phyloP scores from a whole-genome alignment of 2,329 filamentous ascomycete genomes.

The Neonectria magnoliae region DNA sequence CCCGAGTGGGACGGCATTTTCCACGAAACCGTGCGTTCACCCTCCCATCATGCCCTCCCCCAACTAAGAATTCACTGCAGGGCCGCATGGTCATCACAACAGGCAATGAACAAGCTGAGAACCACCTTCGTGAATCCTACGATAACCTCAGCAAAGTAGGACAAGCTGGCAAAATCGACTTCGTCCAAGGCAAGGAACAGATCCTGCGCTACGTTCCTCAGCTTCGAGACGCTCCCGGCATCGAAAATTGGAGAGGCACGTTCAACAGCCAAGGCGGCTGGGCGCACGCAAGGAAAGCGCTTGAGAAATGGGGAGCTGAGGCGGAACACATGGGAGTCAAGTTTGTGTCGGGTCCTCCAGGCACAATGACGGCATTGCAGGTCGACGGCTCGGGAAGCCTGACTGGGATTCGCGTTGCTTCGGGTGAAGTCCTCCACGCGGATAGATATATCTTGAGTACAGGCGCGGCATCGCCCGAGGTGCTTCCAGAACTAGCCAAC shows the following conservation, averaged over 20 bases:
- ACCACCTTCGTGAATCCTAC: conserved; percentile 15
- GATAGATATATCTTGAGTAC: conserved; percentile 23
- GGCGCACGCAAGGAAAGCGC: conserved; percentile 23
- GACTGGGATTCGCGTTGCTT: conserved; percentile 16
- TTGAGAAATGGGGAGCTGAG: conserved; percentile 23
- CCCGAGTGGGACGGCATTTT: conserved; percentile 27
- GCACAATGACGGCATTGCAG: conserved; percentile 16
- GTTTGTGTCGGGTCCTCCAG: conserved; percentile 16
- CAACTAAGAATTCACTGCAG: not conserved
- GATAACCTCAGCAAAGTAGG: conserved; percentile 17
- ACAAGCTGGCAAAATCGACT: conserved; percentile 8
- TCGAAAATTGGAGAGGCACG: conserved; percentile 21
- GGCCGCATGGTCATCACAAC: conserved; percentile 22
- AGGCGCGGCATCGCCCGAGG: conserved; percentile 23
- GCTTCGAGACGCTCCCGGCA: conserved; percentile 8
- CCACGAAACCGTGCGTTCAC: conserved; percentile 21
- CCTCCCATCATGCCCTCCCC: no score
- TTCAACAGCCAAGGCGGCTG: conserved; percentile 26
- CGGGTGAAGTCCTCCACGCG: conserved; percentile 13
- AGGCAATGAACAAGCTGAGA: conserved; percentile 13
- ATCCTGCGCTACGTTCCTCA: conserved; percentile 20
- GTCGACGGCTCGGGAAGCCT: conserved; percentile 2
- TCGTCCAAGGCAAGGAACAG: conserved; percentile 14
- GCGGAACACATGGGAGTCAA: conserved; percentile 18
- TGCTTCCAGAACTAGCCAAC: conserved; percentile 18